A percentile compares a stretch with the other conserved stretches of the same genome.
Evolutionary conservation across 2,329 filamentous ascomycete genomes (phyloP).

Genomic region (Pseudogymnoascus sp.): DNA sequence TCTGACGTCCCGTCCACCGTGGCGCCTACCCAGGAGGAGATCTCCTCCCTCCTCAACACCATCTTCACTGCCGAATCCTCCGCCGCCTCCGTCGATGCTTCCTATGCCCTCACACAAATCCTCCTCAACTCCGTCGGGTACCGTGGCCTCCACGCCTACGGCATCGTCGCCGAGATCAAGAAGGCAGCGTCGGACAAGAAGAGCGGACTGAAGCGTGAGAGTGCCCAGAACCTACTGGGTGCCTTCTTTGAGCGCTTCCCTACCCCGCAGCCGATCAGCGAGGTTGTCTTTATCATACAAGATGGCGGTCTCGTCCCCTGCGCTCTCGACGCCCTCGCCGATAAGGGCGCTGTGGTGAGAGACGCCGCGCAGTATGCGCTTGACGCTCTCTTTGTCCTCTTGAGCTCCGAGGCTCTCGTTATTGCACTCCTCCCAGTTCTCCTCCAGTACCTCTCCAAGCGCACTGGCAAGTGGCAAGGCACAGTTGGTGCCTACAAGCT

Average conservation of each 20-base stretch:
- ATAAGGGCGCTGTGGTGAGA: constrained; percentile 82
- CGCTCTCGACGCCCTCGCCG: constrained; percentile 77
- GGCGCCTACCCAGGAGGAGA: constrained; percentile 58
- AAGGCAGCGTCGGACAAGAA: constrained; percentile 93
- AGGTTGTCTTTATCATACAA: constrained; percentile 75
- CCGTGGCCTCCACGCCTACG: constrained; percentile 54
- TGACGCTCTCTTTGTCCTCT: constrained; percentile 73
- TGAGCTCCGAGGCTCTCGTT: constrained; percentile 77
- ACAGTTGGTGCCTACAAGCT: constrained; percentile 79
- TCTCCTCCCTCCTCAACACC: constrained; percentile 56
- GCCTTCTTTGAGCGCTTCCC: constrained; percentile 90
- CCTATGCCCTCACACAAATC: constrained; percentile 58
- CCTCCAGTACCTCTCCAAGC: constrained; percentile 67
- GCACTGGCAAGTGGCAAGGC: constrained; percentile 94
- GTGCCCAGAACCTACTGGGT: constrained; percentile 89
- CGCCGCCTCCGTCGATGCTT: constrained; percentile 51
- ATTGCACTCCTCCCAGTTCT: constrained; percentile 74
- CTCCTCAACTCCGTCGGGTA: constrained; percentile 59
- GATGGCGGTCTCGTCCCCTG: constrained; percentile 65
- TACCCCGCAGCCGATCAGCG: constrained; percentile 65
- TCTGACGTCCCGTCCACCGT: constrained; percentile 29
- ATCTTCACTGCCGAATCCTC: constrained; percentile 55
- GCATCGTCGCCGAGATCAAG: constrained; percentile 55
- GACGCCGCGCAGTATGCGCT: constrained; percentile 92
- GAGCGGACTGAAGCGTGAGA: constrained; percentile 75